Evolutionary conservation across 495 filamentous ascomycete genomes (phyloP), one percentile per base, ranked within the genome.

Genomic region (Cryomyces antarcticus): DNA sequence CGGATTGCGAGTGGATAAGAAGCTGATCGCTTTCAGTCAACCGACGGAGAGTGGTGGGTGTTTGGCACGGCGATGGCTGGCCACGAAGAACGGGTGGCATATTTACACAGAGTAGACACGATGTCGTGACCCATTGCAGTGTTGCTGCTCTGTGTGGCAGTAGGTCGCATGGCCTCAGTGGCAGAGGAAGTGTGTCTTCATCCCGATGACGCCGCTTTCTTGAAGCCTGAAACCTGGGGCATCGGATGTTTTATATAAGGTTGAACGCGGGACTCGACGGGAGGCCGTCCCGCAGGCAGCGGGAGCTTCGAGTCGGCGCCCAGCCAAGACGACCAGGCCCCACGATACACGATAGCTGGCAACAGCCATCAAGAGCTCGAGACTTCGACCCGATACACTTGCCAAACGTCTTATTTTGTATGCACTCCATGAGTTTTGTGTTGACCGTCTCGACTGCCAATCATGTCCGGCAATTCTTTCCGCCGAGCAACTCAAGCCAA

Each of bases 11-110:
- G 66, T 78, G 34, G 63, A 70, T 31, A 80, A 77, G 57, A 61
- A 66, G 29, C 55, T 67, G 49, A 66, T 83, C 30, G 78, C 78
- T 17, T 82, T 82, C 54, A 81, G 76, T 53, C 79, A 82, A 51
- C 76, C 77, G n/a, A 83, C 78, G 3, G 76, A 75, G 52, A 80
- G 73, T 52, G 78, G 78, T 24, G 68, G 65, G 24, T 50, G 54
- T 34, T 59, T 83, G 46, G 78, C 79, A 7, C 64, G 70, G 55
- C 66, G 64, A 35, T 83, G 78, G 61, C 82, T 79, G 46, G 69
- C 67, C 31, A 56, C 44, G 41, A 34, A 44, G 30, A 49, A 47
- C 30, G 60, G 58, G 38, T 63, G 62, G 61, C 47, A 45, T 44
- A 58, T 64, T 24, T 65, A 65, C 37, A 10, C 33, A 10, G 33